phyloP scores from a whole-genome alignment of 805 yeast species.

The Hanseniaspora osmophila region DNA sequence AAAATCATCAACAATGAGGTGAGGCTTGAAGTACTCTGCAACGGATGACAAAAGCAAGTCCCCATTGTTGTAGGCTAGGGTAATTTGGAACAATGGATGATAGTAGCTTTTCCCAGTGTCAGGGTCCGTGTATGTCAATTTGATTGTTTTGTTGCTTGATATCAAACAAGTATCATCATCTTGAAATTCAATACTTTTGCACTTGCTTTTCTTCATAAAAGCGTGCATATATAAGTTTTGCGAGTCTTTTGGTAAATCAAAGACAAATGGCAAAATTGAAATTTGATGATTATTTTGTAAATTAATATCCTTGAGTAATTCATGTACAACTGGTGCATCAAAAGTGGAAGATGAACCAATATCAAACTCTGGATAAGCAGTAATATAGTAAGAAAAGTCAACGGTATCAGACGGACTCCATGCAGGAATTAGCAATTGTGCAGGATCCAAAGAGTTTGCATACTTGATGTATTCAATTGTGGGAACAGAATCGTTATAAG shows the following conservation, averaged over 20 bases:
- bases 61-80: slow-evolving; percentile 3
- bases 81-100: slow-evolving; percentile 3
- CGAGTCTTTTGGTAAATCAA: slow-evolving; percentile 10
- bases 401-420: slow-evolving; percentile 8
- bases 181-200: slow-evolving; percentile 8
- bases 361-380: slow-evolving; percentile 8
- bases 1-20: slow-evolving; percentile 4
- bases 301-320: slow-evolving; percentile 4
- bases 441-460: slow-evolving; percentile 12
- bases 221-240: slow-evolving; percentile 21
- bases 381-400: slow-evolving; percentile 14
- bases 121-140: slow-evolving; percentile 14
- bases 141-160: slow-evolving; percentile 12
- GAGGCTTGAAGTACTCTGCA: slow-evolving; percentile 1
- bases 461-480: slow-evolving; percentile 13
- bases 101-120: slow-evolving; percentile 2
- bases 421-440: slow-evolving; percentile 12
- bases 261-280: slow-evolving; percentile 4
- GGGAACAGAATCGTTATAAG: slow-evolving; percentile 7
- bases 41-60: slow-evolving; percentile 2
- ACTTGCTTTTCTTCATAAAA: slow-evolving; percentile 12
- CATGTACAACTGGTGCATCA: not conserved
- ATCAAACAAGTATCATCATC: slow-evolving; percentile 6
- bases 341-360: not conserved
- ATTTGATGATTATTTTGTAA: slow-evolving; percentile 7